Evolutionary conservation across 148 eudicot genomes (phyloP).

Genomic region (Rhododendron ovatum): DNA sequence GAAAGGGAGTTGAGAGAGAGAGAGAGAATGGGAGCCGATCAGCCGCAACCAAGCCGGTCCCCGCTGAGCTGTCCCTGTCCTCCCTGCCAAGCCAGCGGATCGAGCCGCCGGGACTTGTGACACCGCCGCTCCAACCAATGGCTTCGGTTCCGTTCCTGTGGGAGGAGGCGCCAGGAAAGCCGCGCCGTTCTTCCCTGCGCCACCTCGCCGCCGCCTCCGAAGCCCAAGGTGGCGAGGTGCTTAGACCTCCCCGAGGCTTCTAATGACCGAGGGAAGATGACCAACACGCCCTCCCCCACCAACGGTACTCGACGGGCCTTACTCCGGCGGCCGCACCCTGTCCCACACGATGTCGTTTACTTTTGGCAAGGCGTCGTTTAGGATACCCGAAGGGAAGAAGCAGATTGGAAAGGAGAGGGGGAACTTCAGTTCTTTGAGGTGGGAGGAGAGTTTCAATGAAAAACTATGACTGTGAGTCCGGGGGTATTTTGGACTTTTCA

Average conservation of each 20-base stretch:
- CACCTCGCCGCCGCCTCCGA: slow-evolving; percentile 9
- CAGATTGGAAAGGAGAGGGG: slow-evolving; percentile 11
- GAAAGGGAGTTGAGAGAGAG: background rate
- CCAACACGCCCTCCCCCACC: slow-evolving; percentile 47
- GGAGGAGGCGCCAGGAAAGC: slow-evolving; percentile 91
- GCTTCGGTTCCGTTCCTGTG: slow-evolving; percentile 74
- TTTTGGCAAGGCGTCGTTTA: slow-evolving; percentile 15
- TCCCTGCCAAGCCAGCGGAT: slow-evolving; percentile 36
- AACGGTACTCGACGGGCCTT: slow-evolving; percentile 62
- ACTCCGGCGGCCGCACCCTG: slow-evolving; percentile 23
- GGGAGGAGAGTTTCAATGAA: slow-evolving; percentile 28
- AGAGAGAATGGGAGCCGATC: slow-evolving; percentile 10
- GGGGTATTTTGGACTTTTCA: slow-evolving; percentile 33
- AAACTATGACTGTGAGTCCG: slow-evolving; percentile 6
- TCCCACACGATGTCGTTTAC: slow-evolving; percentile 18
- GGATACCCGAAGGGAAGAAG: slow-evolving; percentile 23
- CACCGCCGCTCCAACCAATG: slow-evolving; percentile 64
- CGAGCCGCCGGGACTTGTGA: slow-evolving; percentile 35
- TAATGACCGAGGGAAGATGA: slow-evolving; percentile 10
- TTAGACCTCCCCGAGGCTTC: slow-evolving; percentile 60
- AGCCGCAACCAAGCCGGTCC: slow-evolving; percentile 5
- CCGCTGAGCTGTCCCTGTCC: slow-evolving; percentile 43
- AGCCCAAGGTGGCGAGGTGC: slow-evolving; percentile 57
- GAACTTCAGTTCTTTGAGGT: slow-evolving; percentile 34
- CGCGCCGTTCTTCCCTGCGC: slow-evolving; percentile 15